These are phyloP conservation scores for Setaria italica DNA, from an alignment of 202 grass and related monocot genomes.

Conservation along the genomic window DNA sequence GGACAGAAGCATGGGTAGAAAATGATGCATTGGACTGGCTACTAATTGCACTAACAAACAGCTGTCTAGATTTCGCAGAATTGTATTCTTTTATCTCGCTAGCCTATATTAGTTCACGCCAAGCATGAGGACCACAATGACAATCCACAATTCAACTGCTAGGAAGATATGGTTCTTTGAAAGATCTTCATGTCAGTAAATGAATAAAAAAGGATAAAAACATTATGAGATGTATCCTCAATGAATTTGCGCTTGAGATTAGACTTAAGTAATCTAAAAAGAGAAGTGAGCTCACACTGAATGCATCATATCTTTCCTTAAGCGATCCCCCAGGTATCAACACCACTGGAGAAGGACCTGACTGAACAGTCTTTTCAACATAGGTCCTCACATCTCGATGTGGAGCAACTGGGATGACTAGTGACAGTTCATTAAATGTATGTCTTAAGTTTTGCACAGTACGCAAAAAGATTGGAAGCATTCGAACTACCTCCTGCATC, in stretches of 20 bases:
- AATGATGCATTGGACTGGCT: background rate
- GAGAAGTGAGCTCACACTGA: slow-evolving; percentile 68
- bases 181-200: slow-evolving; percentile 39
- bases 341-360: slow-evolving; percentile 54
- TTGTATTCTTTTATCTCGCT: slow-evolving; percentile 18
- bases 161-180: slow-evolving; percentile 29
- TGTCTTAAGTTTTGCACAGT: slow-evolving; percentile 66
- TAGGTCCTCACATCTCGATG: slow-evolving; percentile 68
- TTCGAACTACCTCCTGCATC: slow-evolving; percentile 88
- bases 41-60: slow-evolving; percentile 2
- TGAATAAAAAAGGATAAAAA: slow-evolving; percentile 35
- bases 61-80: slow-evolving; percentile 14
- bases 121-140: slow-evolving; percentile 1
- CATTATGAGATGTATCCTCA: slow-evolving; percentile 16
- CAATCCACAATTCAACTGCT: background rate
- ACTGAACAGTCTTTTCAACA: slow-evolving; percentile 59
- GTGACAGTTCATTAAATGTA: slow-evolving; percentile 62
- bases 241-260: slow-evolving; percentile 22
- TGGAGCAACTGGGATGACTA: slow-evolving; percentile 89
- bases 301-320: slow-evolving; percentile 82
- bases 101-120: background rate
- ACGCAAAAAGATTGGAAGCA: slow-evolving; percentile 86
- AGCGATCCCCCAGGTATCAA: slow-evolving; percentile 73
- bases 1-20: slow-evolving; percentile 18
- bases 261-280: slow-evolving; percentile 15